Base-by-base conservation (phyloP, 495 filamentous ascomycete genomes). In the Talaromyces proteolyticus region DNA sequence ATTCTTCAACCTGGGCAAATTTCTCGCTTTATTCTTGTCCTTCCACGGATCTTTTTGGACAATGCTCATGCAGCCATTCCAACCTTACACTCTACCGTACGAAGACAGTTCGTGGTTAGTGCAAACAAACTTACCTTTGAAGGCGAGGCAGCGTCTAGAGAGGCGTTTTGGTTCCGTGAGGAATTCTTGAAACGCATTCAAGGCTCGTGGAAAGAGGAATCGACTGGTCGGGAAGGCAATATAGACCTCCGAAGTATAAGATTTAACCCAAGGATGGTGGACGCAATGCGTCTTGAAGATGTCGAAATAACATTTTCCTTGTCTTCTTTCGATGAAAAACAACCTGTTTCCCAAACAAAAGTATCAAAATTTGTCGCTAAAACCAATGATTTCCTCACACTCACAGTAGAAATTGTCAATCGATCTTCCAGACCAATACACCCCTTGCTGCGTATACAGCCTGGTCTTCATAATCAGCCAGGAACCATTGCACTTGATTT, bases 81-180 rank as follows among this genome's bases (percentile, higher is more conserved):
- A 0, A 81, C 84, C 8, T 73, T 95, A 25, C 90, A 93, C 55
- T 78, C 82, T 1, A 68, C 66, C 3, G 79, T 82, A 4, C 81
- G 87, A 57, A 79, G 89, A 10, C 91, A 96, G 64, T 96, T 93
- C 55, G 88, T 96, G 18, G 88, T 95, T 43, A 91, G 84, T 59
- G 82, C 84, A 38, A 79, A 79, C 52, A 88, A 89, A 54, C 75
- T 88, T 43, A 84, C 86, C 0, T 86, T 88, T 2, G 88, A 93
- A 51, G 80, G 77, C 20, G 91, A 96, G 65, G 79, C 84, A 26
- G 80, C 84, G 6, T 84, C 76, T 38, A 78, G 91, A 36, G 89
- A 95, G 68, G 83, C 85, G 2, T 96, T 96, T 65, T 96, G 91
- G 91, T 96, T 89, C 68, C 79, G 91, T 6, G 87, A 94, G 59